These are phyloP conservation scores for Colletotrichum tofieldiae DNA, from an alignment of 2,329 filamentous ascomycete genomes.

Conservation along the genomic window DNA sequence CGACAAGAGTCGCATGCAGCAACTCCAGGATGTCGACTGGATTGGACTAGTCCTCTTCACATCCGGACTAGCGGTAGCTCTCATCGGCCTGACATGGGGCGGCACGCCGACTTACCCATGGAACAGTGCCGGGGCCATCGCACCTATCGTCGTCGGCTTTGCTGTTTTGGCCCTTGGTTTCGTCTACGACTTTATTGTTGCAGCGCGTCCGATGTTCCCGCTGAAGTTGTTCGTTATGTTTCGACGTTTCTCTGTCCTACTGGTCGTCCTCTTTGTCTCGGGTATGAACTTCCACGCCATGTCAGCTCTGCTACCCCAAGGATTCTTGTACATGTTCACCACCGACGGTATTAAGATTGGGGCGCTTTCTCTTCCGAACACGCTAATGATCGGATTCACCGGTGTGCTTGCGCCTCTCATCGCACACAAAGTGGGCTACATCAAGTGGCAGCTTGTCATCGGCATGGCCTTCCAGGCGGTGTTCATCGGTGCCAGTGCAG, in stretches of 20 bases:
- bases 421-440: constrained; percentile 51
- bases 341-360: constrained; percentile 50
- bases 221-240: constrained; percentile 48
- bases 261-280: constrained; percentile 51
- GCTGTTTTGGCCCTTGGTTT: constrained; percentile 44
- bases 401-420: constrained; percentile 48
- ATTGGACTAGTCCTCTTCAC: constrained; percentile 47
- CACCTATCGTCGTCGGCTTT: constrained; percentile 45
- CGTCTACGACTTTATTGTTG: constrained; percentile 46
- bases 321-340: constrained; percentile 51
- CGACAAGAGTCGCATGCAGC: constrained; percentile 49
- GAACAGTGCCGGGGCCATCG: constrained; percentile 40
- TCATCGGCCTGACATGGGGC: constrained; percentile 46
- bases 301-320: constrained; percentile 49
- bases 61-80: constrained; percentile 44
- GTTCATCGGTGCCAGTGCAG: constrained; percentile 49
- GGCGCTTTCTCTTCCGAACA: constrained; percentile 29
- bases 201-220: constrained; percentile 48
- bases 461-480: constrained; percentile 50
- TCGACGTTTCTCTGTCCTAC: constrained; percentile 50
- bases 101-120: constrained; percentile 36
- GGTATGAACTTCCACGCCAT: constrained; percentile 51
- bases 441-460: constrained; percentile 50
- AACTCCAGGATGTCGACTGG: constrained; percentile 52
- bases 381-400: constrained; percentile 30